Evolutionary conservation across 2,329 filamentous ascomycete species (phyloP).

Genomic region (Chlorencoelia australis): DNA sequence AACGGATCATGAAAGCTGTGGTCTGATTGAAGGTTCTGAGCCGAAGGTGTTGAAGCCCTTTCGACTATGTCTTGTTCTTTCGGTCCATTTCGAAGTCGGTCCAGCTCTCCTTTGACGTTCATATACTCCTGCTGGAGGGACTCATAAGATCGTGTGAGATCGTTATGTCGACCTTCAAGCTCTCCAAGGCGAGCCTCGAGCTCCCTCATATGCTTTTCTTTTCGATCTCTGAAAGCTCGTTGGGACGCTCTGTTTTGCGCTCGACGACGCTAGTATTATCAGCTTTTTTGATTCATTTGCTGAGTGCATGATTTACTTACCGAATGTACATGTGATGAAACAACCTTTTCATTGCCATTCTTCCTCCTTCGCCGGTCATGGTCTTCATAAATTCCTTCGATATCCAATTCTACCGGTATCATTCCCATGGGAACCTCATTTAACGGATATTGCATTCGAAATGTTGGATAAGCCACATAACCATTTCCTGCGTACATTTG

Average conservation of each 20-base stretch:
- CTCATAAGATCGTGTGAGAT: constrained; percentile 43
- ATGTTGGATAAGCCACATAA: constrained; percentile 22
- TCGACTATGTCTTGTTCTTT: too few species aligned
- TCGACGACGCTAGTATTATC: constrained; percentile 37
- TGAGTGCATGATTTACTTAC: constrained; percentile 13
- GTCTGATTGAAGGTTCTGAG: constrained; percentile 9
- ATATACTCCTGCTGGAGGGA: constrained; percentile 33
- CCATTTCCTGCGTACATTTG: constrained; percentile 18
- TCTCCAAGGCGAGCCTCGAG: constrained; percentile 46
- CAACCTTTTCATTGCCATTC: constrained; percentile 22
- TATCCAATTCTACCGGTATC: constrained; percentile 26
- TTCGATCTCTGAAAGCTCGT: constrained; percentile 50
- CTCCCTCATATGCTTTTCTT: constrained; percentile 55
- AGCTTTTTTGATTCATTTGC: constrained; percentile 2
- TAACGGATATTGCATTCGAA: constrained; percentile 23
- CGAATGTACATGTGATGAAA: constrained; percentile 26
- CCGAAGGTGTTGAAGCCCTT: too few species aligned
- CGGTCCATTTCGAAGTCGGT: constrained; percentile 21
- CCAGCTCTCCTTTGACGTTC: constrained; percentile 24
- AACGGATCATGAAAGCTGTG: constrained; percentile 19
- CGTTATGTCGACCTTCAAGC: constrained; percentile 44
- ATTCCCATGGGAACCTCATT: constrained; percentile 19
- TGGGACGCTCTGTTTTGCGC: constrained; percentile 53
- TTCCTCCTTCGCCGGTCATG: constrained; percentile 26
- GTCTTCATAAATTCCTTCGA: constrained; percentile 27